Conservation (phyloP, 305 asterid species). For the Andrographis paniculata region DNA sequence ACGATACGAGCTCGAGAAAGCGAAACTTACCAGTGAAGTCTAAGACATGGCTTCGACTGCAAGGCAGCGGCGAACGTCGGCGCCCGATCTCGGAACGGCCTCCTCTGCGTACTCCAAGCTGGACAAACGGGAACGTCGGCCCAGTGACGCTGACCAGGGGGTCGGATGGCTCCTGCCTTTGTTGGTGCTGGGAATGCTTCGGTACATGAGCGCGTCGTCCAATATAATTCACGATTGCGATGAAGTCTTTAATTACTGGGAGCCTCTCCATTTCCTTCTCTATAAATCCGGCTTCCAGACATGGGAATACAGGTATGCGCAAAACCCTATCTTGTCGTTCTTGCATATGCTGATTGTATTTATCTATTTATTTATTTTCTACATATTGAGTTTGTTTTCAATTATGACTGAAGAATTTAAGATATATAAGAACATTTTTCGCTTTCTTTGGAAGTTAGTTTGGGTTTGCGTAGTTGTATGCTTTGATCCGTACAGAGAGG, state of each 20-base stretch:
- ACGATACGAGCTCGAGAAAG: too few species aligned
- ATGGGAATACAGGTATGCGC: slow-evolving; percentile 88
- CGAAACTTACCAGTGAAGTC: not conserved
- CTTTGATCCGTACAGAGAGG: too few species aligned
- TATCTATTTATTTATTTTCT: not conserved
- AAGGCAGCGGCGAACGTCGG: slow-evolving; percentile 76
- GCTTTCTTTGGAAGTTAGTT: too few species aligned
- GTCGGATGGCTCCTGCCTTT: slow-evolving; percentile 73
- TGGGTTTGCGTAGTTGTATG: too few species aligned
- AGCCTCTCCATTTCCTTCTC: slow-evolving; percentile 90
- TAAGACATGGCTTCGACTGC: slow-evolving; percentile 42
- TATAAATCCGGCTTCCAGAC: slow-evolving; percentile 95
- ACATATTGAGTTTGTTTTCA: not conserved
- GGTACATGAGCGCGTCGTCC: slow-evolving; percentile 91
- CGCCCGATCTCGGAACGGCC: slow-evolving; percentile 46
- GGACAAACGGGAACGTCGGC: slow-evolving; percentile 57
- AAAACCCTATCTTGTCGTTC: not conserved
- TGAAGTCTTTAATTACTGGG: slow-evolving; percentile 98
- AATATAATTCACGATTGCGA: slow-evolving; percentile 97
- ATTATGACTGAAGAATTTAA: too few species aligned
- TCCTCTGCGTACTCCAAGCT: slow-evolving; percentile 62
- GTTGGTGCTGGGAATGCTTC: slow-evolving; percentile 54
- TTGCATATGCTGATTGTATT: not conserved
- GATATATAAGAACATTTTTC: too few species aligned
- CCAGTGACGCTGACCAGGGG: slow-evolving; percentile 38